Conservation (phyloP, 108 stramenopile species). For the Fistulifera solaris region DNA sequence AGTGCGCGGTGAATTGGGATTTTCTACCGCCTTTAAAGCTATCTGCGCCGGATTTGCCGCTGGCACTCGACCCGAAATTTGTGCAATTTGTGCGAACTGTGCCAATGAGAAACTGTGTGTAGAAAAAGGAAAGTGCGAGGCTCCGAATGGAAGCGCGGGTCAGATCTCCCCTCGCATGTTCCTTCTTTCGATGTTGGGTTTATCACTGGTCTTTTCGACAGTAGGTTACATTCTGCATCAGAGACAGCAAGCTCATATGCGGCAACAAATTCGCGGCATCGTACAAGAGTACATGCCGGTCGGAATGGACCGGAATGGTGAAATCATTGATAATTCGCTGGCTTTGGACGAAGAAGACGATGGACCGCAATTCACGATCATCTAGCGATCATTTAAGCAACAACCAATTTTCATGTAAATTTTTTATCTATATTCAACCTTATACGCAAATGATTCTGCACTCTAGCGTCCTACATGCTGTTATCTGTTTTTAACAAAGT, state of each 20-base stretch:
- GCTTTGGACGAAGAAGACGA: no score
- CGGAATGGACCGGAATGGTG: no score
- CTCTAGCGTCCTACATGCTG: no score
- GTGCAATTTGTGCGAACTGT: slow-evolving; percentile 27
- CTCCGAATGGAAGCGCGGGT: background rate
- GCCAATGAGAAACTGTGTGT: no score
- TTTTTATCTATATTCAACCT: no score
- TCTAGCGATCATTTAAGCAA: no score
- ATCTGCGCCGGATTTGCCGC: slow-evolving; percentile 62
- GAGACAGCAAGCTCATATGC: slow-evolving; percentile 68
- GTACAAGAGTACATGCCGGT: slow-evolving; percentile 90
- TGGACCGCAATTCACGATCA: no score
- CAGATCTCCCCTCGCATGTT: slow-evolving; percentile 20
- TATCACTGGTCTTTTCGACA: slow-evolving; percentile 26
- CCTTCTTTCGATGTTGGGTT: slow-evolving; percentile 26
- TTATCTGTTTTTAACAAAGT: no score
- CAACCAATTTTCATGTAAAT: no score
- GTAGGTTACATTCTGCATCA: slow-evolving; percentile 64
- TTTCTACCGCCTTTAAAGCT: slow-evolving; percentile 56
- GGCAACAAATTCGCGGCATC: slow-evolving; percentile 81
- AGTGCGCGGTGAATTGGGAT: slow-evolving; percentile 65
- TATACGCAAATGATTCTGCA: no score
- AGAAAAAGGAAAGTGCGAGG: slow-evolving; percentile 25
- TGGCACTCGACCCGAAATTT: slow-evolving; percentile 69
- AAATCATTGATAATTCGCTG: no score